Evolutionary conservation across 495 filamentous ascomycete species (phyloP).

Genomic region (Parachaetomium inaequale): DNA sequence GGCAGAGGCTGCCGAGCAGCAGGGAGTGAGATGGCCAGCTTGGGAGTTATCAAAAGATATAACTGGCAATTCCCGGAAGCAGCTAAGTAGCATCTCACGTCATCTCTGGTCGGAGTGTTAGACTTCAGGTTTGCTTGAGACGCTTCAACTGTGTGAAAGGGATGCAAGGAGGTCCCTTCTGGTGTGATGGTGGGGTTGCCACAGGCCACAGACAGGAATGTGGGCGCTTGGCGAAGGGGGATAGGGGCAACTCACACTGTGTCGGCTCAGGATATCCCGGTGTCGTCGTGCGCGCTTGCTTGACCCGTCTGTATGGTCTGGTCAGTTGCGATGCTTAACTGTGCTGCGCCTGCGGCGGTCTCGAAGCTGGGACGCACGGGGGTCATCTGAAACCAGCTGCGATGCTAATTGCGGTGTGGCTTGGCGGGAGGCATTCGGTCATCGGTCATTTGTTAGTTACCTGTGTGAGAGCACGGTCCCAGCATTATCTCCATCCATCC

Average conservation of each 20-base stretch:
- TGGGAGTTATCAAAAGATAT: neutral
- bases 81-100: neutral
- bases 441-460: neutral
- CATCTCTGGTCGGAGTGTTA: neutral
- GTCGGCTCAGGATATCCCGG: too few species aligned
- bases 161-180: too few species aligned
- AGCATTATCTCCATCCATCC: neutral
- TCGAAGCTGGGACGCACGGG: neutral
- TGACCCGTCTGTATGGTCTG: too few species aligned
- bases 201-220: too few species aligned
- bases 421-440: neutral
- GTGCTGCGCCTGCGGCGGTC: neutral
- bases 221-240: too few species aligned
- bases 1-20: neutral
- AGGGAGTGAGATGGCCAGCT: neutral
- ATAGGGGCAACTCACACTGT: too few species aligned
- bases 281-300: too few species aligned
- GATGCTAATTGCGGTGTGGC: slow-evolving; percentile 14
- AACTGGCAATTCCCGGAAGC: neutral
- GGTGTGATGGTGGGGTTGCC: too few species aligned
- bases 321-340: too few species aligned
- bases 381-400: slow-evolving; percentile 9
- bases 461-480: too few species aligned
- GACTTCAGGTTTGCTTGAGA: neutral
- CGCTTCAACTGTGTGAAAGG: neutral